These are phyloP conservation scores for Mortierella sp. DNA, from an alignment of 371 early-diverging fungal genomes.

Conservation along the genomic window DNA sequence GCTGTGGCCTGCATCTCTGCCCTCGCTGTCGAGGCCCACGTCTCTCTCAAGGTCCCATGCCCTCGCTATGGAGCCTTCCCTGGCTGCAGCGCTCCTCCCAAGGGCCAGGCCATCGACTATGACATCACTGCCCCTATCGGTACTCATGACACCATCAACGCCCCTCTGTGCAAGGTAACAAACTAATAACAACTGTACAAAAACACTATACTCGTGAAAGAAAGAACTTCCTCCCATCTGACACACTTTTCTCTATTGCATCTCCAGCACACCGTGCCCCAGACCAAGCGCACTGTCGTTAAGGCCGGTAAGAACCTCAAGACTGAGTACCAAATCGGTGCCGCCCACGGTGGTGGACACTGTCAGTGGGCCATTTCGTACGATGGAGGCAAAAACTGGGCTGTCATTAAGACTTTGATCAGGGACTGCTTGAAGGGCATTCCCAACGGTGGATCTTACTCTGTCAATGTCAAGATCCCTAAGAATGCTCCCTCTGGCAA, in stretches of 20 bases:
- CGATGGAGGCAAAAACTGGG: constrained; percentile 8
- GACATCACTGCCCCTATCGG: constrained; percentile 49
- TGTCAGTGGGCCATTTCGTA: constrained; percentile 67
- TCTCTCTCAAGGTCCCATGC: constrained; percentile 27
- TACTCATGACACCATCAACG: background rate
- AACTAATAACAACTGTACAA: background rate
- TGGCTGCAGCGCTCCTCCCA: constrained; percentile 42
- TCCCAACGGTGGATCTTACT: constrained; percentile 6
- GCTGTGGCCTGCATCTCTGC: constrained; percentile 29
- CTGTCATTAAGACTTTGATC: constrained; percentile 12
- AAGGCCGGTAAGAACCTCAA: constrained; percentile 49
- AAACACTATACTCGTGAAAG: background rate
- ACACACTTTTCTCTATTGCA: background rate
- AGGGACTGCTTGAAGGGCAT: background rate
- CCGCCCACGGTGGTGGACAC: constrained; percentile 69
- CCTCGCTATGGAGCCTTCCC: constrained; percentile 31
- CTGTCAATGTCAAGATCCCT: constrained; percentile 14
- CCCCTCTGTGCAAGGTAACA: constrained; percentile 29
- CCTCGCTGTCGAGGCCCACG: constrained; percentile 42
- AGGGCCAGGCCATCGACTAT: constrained; percentile 32
- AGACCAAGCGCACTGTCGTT: constrained; percentile 24
- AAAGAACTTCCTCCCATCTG: background rate
- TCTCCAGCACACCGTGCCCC: constrained; percentile 13
- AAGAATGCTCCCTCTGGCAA: constrained; percentile 10
- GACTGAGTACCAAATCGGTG: constrained; percentile 31